Evolutionary conservation across 495 filamentous ascomycete species (phyloP), one percentile per base, ranked within the genome.

Genomic region (Trichoderma erinaceum): DNA sequence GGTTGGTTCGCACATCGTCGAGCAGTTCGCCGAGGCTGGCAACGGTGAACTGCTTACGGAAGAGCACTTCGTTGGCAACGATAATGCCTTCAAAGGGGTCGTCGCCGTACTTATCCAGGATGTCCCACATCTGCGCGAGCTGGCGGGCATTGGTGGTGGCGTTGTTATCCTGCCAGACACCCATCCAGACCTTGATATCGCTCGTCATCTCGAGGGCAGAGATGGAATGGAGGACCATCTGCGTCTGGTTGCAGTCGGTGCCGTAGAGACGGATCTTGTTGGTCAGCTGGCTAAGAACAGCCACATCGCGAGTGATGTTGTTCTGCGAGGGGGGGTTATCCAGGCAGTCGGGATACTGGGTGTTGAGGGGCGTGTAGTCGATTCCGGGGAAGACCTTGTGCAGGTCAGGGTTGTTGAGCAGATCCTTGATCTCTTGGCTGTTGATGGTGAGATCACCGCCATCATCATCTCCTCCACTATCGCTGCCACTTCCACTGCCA

Each of bases 331-430:
- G 90, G 6, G 91, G 90, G 72, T 88, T 84, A 67, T 82, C 80
- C 48, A 94, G 70, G 78, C 95, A 99, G 3, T 89, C 88, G 11
- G 95, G 95, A 71, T 94, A 97, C 73, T 97, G 92, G 0, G 92
- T 86, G 73, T 93, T 90, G 76, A 94, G 86, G 0, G 95, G 93
- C 0, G 94, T 98, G 74, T 99, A 99, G 77, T 97, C 95, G 70
- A 99, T 90, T n/a, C 93, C 95, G 0, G 92, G 91, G 75, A 99
- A 97, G 13, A 98, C 93, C 75, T 92, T 96, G 79, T 96, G 91
- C 16, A 99, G 82, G 69, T 91, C 77, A 0, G 77, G 70, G 75
- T 97, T 97, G 72, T 88, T 87, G 84, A 98, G 83, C 15, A 97
- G 80, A 6, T 81, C 82, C 77, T 94, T 83, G 76, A 98, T 96